phyloP scores from a whole-genome alignment of 495 filamentous ascomycete genomes.

The Hypoxylon fragiforme region DNA sequence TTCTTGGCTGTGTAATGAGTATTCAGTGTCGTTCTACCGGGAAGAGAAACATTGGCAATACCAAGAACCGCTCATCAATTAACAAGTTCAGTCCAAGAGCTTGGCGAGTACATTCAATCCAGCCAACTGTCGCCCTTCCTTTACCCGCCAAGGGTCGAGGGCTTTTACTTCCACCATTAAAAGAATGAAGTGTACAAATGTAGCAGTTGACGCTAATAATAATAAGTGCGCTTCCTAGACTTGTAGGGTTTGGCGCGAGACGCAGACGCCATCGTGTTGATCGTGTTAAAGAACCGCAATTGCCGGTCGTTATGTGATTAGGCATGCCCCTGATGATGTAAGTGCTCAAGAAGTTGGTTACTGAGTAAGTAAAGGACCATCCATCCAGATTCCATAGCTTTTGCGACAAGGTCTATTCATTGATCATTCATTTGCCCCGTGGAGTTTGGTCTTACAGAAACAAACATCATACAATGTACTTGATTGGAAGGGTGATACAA shows the following conservation, averaged over 20 bases:
- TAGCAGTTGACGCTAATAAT: conserved; percentile 26
- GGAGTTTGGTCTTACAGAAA: conserved; percentile 11
- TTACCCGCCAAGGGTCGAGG: conserved; percentile 20
- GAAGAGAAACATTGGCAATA: conserved; percentile 34
- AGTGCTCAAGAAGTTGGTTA: conserved; percentile 5
- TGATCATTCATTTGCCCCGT: background rate
- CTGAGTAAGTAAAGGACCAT: background rate
- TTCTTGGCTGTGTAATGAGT: conserved; percentile 31
- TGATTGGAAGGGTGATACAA: conserved; percentile 32
- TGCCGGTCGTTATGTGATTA: background rate
- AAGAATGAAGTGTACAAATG: conserved; percentile 19
- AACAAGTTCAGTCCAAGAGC: conserved; percentile 27
- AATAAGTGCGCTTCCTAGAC: conserved; percentile 3
- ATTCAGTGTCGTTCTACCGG: conserved; percentile 19
- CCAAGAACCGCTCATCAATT: conserved; percentile 34
- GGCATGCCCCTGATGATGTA: conserved; percentile 25
- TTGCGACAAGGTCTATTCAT: conserved; percentile 6
- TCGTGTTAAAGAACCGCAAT: conserved; percentile 8
- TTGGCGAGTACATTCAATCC: conserved; percentile 22
- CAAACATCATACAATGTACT: conserved; percentile 22
- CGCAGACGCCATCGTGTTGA: conserved; percentile 1
- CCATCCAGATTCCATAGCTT: background rate
- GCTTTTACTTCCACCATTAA: conserved; percentile 14
- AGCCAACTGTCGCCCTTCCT: conserved; percentile 15
- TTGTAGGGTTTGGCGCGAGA: conserved; percentile 9